Conservation (phyloP, 1,284 basidiomycete species). For the Apiotrichum brassicae region DNA sequence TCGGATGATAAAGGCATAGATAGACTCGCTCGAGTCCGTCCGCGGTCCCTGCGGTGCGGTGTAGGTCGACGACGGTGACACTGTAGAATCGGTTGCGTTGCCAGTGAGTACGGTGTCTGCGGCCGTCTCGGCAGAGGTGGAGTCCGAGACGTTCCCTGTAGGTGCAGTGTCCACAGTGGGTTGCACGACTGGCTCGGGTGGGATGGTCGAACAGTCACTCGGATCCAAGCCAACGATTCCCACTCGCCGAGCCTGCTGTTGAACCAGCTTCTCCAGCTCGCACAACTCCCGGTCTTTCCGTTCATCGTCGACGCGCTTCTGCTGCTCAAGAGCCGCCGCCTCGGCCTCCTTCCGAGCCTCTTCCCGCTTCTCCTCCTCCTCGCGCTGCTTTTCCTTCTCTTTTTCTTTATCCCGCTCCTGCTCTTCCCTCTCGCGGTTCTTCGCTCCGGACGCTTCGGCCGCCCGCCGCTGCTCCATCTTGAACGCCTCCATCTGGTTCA, state of each 20-base stretch:
- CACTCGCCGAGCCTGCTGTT: slow-evolving; percentile 27
- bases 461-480: slow-evolving; percentile 64
- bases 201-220: slow-evolving; percentile 6
- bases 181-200: neutral
- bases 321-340: slow-evolving; percentile 22
- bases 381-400: slow-evolving; percentile 48
- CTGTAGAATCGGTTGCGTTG: neutral
- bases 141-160: neutral
- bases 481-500: slow-evolving; percentile 94
- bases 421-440: slow-evolving; percentile 27
- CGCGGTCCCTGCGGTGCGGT: slow-evolving; percentile 24
- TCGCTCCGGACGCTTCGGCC: slow-evolving; percentile 19
- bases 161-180: no score
- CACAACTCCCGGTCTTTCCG: slow-evolving; percentile 31
- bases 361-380: slow-evolving; percentile 52
- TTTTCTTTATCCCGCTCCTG: slow-evolving; percentile 20
- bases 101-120: no score
- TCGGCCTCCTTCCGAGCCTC: slow-evolving; percentile 54
- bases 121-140: neutral
- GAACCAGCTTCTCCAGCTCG: slow-evolving; percentile 34
- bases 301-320: slow-evolving; percentile 23
- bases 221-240: slow-evolving; percentile 10
- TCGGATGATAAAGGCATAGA: slow-evolving; percentile 95
- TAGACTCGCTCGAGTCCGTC: slow-evolving; percentile 72
- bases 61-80: slow-evolving; percentile 10